Evolutionary conservation across 169 alveolate genomes (phyloP).

Genomic region (Eimeria zaria): DNA sequence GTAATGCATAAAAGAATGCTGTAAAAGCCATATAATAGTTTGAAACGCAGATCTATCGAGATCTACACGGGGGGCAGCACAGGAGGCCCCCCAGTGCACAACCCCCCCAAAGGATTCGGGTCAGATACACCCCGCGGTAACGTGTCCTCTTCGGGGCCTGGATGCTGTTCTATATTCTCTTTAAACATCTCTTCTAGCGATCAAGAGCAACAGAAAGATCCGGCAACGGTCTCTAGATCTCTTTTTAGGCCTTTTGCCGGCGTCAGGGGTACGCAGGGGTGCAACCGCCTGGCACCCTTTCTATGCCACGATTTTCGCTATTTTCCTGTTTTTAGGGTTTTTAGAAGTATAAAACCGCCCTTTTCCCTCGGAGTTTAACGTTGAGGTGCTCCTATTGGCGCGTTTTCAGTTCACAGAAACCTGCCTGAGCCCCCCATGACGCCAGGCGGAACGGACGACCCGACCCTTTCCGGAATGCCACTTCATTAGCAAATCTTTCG

Average conservation of each 20-base stretch:
- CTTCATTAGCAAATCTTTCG: neutral
- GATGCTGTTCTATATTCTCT: neutral
- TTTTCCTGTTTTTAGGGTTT: neutral
- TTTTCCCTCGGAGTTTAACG: neutral
- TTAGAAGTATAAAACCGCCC: neutral
- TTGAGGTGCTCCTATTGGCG: neutral
- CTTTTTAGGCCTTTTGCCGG: neutral
- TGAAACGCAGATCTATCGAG: neutral
- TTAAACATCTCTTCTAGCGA: neutral
- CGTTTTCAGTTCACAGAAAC: neutral
- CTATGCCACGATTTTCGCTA: neutral
- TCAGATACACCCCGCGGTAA: neutral
- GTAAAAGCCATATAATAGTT: neutral
- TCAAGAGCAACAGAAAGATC: neutral
- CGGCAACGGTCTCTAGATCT: neutral
- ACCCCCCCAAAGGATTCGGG: slow-evolving; percentile 40
- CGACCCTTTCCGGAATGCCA: slow-evolving; percentile 20
- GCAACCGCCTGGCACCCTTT: slow-evolving; percentile 49
- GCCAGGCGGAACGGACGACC: slow-evolving; percentile 15
- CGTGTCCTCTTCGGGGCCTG: neutral
- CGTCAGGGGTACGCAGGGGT: slow-evolving; percentile 35
- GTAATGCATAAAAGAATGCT: neutral
- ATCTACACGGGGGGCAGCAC: neutral
- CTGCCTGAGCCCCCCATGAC: slow-evolving; percentile 56
- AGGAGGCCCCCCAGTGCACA: slow-evolving; percentile 60